Base-by-base conservation (phyloP, 2,329 filamentous ascomycete species). In the Colletotrichum falcatum region DNA sequence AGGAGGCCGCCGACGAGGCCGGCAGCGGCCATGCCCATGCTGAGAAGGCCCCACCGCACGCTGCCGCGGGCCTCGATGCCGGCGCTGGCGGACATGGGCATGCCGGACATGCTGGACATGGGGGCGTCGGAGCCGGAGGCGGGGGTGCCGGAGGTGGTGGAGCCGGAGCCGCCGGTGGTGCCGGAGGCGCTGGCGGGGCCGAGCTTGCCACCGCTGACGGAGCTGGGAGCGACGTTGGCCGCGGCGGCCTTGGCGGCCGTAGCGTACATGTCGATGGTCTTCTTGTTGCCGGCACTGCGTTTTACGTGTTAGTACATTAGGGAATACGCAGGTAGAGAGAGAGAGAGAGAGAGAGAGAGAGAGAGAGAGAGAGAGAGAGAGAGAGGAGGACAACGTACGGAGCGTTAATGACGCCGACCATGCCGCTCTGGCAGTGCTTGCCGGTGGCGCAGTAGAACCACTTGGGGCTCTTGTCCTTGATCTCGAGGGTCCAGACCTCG, bases 401-500 rank as follows among this genome's bases (percentile, higher is more conserved):
- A 6, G 73, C 33, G 48, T 73, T 72, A 53, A 73, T 72, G 14
- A 87, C 87, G 61, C 86, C 86, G 58, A 88, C 86, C 86, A 90
- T 90, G 55, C 88, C 87, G n/a, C 75, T 78, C 74, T 90, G 86
- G 76, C 89, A 91, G 79, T 91, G 89, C 67, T 81, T 84, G 44
- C 75, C 83, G 69, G 89, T 86, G 20, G 86, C 86, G 77, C 89
- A 91, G 82, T 90, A 91, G 76, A 87, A 86, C 89, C 90, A 91
- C 69, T 90, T 85, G 1, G 89, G 89, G 55, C 84, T 87, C 2
- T 81, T 83, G 73, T 86, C 81, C 70, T 85, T 74, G 28, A 73
- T 37, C 14, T 74, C 8, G 63, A 73, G 30, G 20, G 61, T 65
- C 64, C 76, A 77, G 18, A 73, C 73, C 30, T 74, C 65, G 11